phyloP scores from a whole-genome alignment of 108 stramenopile genomes.

The Cylindrotheca fusiformis region DNA sequence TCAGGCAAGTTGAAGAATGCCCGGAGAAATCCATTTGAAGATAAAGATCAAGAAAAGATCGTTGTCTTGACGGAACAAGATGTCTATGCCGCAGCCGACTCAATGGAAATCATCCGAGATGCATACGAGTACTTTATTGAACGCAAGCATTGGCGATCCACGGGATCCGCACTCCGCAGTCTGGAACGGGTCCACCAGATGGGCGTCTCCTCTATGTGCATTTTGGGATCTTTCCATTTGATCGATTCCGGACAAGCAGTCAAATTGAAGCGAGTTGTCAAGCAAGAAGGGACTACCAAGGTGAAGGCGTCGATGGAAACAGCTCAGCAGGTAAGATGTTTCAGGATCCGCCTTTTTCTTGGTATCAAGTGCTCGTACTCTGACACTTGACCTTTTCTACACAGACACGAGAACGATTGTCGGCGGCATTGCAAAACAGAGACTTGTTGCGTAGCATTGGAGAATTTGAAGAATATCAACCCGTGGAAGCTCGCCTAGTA shows the following conservation, averaged over 20 bases:
- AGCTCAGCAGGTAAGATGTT: constrained; percentile 46
- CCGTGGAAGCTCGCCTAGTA: constrained; percentile 70
- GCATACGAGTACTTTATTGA: constrained; percentile 75
- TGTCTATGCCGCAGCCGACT: constrained; percentile 81
- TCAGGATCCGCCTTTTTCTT: not conserved
- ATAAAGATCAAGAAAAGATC: constrained; percentile 9
- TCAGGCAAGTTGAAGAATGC: constrained; percentile 26
- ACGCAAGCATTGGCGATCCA: constrained; percentile 59
- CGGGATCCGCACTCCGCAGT: constrained; percentile 42
- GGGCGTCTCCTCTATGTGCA: constrained; percentile 78
- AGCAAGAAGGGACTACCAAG: constrained; percentile 34
- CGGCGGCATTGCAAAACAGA: constrained; percentile 76
- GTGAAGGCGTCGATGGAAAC: constrained; percentile 60
- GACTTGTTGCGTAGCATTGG: constrained; percentile 84
- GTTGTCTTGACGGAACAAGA: constrained; percentile 72
- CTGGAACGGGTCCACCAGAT: constrained; percentile 73
- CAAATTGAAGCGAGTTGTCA: constrained; percentile 56
- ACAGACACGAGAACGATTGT: constrained; percentile 65
- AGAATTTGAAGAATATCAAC: constrained; percentile 85
- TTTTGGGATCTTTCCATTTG: constrained; percentile 63
- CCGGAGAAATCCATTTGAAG: constrained; percentile 25
- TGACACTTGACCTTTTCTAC: not conserved
- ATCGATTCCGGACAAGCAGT: constrained; percentile 67
- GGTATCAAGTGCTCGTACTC: not conserved
- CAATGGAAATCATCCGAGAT: constrained; percentile 85